phyloP scores from a whole-genome alignment of 2,329 filamentous ascomycete genomes.

The Cercospora sojina region DNA sequence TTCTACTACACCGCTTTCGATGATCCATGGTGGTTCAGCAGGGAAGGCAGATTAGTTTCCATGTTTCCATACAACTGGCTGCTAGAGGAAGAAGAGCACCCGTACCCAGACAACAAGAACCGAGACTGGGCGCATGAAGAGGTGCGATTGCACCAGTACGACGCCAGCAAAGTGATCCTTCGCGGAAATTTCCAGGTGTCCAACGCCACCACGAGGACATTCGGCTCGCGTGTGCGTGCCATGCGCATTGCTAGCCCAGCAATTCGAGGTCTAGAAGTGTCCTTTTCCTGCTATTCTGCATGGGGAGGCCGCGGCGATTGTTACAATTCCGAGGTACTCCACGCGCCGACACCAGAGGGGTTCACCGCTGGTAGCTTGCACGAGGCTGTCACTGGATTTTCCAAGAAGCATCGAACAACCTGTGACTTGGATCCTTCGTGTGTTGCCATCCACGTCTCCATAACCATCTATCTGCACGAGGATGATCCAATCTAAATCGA shows the following conservation, averaged over 20 bases:
- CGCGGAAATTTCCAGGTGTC: neutral
- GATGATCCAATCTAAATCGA: slow-evolving; percentile 39
- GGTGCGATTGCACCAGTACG: neutral
- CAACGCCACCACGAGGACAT: neutral
- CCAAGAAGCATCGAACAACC: neutral
- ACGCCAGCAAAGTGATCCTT: neutral
- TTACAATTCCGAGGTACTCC: neutral
- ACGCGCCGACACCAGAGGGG: neutral
- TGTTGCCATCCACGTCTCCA: too few species aligned
- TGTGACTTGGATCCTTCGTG: too few species aligned
- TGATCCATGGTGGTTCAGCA: neutral
- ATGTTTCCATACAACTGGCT: neutral
- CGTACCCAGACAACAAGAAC: neutral
- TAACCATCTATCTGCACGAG: neutral
- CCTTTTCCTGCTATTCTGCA: neutral
- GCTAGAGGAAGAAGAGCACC: neutral
- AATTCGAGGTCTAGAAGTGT: neutral
- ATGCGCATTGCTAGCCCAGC: neutral
- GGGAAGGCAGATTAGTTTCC: neutral
- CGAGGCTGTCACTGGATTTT: neutral
- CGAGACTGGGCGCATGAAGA: neutral
- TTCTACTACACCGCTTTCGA: neutral
- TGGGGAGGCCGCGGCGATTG: neutral
- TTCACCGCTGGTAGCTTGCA: neutral
- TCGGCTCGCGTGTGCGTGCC: too few species aligned